phyloP scores from a whole-genome alignment of 1,284 basidiomycete species.

The Inonotus obliquus region DNA sequence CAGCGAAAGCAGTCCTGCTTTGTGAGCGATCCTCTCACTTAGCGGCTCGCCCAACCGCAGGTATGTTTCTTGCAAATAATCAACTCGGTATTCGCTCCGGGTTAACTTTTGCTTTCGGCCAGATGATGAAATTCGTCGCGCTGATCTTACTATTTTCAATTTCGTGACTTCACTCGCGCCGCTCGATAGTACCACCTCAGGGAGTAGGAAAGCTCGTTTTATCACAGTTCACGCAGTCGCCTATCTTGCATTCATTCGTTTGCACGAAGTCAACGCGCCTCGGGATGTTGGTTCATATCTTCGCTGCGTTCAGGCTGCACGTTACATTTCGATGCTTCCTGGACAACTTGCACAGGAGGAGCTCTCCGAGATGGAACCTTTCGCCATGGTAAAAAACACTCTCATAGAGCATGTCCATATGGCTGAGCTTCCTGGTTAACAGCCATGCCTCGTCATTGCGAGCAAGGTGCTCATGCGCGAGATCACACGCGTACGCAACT shows the following conservation, averaged over 20 bases:
- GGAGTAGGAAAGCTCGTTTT: neutral
- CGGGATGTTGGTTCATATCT: constrained; percentile 9
- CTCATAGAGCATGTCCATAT: neutral
- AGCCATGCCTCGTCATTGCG: constrained; percentile 12
- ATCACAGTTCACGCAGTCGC: constrained; percentile 10
- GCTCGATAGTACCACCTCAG: constrained; percentile 2
- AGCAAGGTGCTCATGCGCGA: constrained; percentile 16
- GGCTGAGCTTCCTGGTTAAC: neutral
- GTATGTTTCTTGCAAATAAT: neutral
- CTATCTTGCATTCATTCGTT: constrained; percentile 11
- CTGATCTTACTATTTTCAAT: constrained; percentile 10
- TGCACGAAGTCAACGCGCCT: constrained; percentile 12
- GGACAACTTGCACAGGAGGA: constrained; percentile 5
- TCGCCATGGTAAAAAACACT: constrained; percentile 2
- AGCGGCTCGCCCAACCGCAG: constrained; percentile 5
- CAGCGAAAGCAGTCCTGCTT: constrained; percentile 6
- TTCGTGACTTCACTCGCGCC: constrained; percentile 12
- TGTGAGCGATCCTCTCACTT: constrained; percentile 12
- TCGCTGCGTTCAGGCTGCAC: constrained; percentile 16
- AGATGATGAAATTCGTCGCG: constrained; percentile 11
- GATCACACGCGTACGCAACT: constrained; percentile 4
- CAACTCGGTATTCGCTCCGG: neutral
- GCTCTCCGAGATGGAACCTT: constrained; percentile 1
- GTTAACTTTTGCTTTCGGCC: neutral
- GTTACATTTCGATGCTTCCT: constrained; percentile 14